A percentile compares a stretch with the other conserved stretches of the same genome.
Conservation (phyloP, 441 rosid genomes). For the Adansonia grandidieri region DNA sequence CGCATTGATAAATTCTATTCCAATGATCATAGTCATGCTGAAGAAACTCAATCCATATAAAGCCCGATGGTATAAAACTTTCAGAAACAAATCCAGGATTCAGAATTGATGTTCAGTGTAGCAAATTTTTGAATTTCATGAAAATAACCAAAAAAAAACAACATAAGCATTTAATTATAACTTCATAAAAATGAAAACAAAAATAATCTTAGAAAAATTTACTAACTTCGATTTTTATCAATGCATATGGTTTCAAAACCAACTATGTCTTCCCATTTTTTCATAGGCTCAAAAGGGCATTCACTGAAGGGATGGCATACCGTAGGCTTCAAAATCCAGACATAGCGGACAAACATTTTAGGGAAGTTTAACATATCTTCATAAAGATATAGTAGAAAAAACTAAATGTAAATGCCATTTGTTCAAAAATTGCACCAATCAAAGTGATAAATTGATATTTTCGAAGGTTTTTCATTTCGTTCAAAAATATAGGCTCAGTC, state of each 20-base stretch:
- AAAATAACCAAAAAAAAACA: not conserved
- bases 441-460: not conserved
- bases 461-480: not conserved
- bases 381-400: not conserved
- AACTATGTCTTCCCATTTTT: not conserved
- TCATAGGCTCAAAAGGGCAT: not conserved
- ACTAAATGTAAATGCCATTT: not conserved
- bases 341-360: not conserved
- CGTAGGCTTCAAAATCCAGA: not conserved
- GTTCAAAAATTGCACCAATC: conserved; percentile 1
- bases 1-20: not conserved
- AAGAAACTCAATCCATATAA: conserved; percentile 6
- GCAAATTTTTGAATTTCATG: not conserved
- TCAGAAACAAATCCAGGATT: not conserved
- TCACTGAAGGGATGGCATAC: not conserved
- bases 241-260: not conserved
- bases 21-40: not conserved
- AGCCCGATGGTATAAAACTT: not conserved
- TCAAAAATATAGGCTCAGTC: not conserved
- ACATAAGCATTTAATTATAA: not conserved
- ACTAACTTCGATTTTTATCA: not conserved
- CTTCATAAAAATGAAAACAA: not conserved
- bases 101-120: not conserved
- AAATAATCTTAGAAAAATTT: not conserved
- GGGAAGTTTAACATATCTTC: conserved; percentile 1